phyloP scores from a whole-genome alignment of 2,329 filamentous ascomycete species.

The Trichoderma gracile region DNA sequence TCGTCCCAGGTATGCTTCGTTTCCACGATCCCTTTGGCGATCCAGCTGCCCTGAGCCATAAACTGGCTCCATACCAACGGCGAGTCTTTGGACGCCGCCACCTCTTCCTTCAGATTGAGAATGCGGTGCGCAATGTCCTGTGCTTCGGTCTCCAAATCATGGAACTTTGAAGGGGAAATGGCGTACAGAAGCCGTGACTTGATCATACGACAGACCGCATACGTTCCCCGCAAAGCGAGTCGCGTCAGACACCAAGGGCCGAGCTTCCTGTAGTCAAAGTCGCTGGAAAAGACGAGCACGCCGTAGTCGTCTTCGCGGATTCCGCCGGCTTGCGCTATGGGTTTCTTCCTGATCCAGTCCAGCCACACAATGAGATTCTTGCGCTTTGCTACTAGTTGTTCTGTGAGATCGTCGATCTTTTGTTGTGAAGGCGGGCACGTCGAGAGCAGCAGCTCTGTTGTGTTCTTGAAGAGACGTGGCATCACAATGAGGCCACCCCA shows the following conservation, averaged over 20 bases:
- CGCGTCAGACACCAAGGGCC: slow-evolving; percentile 19
- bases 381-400: slow-evolving; percentile 4
- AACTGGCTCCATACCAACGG: slow-evolving; percentile 8
- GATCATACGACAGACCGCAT: slow-evolving; percentile 20
- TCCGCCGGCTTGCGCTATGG: neutral
- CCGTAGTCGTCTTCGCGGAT: slow-evolving; percentile 9
- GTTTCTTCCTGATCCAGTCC: neutral
- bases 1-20: slow-evolving; percentile 9
- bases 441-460: slow-evolving; percentile 3
- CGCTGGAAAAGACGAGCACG: slow-evolving; percentile 6
- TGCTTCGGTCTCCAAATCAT: neutral
- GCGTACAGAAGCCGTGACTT: slow-evolving; percentile 14
- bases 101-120: slow-evolving; percentile 5
- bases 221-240: slow-evolving; percentile 6
- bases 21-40: slow-evolving; percentile 9
- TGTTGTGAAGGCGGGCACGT: neutral
- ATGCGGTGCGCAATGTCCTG: neutral
- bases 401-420: neutral
- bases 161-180: neutral
- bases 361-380: slow-evolving; percentile 19
- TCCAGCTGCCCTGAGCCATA: slow-evolving; percentile 19
- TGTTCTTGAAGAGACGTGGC: slow-evolving; percentile 10
- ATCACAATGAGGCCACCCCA: slow-evolving; percentile 12
- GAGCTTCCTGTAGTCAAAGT: neutral
- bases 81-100: neutral